A percentile compares a stretch with the other conserved stretches of the same genome.
Evolutionary conservation across 768 basidiomycete species (phyloP).

Genomic region (Mycena indigotica): DNA sequence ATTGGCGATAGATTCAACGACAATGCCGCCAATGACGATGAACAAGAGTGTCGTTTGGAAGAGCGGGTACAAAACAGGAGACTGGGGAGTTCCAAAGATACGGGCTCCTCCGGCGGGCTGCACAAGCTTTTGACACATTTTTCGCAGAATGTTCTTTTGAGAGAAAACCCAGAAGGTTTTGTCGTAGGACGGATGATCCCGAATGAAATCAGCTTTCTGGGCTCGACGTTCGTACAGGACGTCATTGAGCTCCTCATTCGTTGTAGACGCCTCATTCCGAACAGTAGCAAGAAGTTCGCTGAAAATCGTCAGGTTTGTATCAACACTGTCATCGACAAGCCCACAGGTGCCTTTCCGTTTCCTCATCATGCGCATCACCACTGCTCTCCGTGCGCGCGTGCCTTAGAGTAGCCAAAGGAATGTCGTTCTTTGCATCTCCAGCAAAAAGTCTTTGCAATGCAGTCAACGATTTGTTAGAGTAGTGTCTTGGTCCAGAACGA

Average conservation of each 20-base stretch:
- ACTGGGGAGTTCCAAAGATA: constrained; percentile 76
- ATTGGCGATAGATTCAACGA: constrained; percentile 81
- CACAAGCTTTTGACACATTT: constrained; percentile 80
- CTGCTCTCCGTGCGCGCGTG: constrained; percentile 38
- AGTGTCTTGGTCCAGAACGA: constrained; percentile 43
- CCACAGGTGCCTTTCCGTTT: constrained; percentile 75
- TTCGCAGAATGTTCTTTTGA: constrained; percentile 73
- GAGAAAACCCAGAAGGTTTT: constrained; percentile 88
- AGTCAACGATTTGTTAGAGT: constrained; percentile 58
- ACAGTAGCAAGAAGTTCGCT: constrained; percentile 73
- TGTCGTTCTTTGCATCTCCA: constrained; percentile 55
- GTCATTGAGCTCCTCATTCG: constrained; percentile 59
- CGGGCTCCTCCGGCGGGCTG: constrained; percentile 83
- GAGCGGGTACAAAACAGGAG: constrained; percentile 62
- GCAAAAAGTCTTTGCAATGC: constrained; percentile 68
- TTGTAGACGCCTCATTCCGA: constrained; percentile 50
- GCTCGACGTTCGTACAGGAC: constrained; percentile 69
- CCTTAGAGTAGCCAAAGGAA: constrained; percentile 62
- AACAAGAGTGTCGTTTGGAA: constrained; percentile 76
- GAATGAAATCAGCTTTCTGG: constrained; percentile 84
- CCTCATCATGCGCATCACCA: constrained; percentile 48
- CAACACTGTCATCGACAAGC: constrained; percentile 27
- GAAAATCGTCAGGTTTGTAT: not conserved
- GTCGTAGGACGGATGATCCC: constrained; percentile 86
- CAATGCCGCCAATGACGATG: constrained; percentile 78